Conservation (phyloP, 495 filamentous ascomycete species). For the Rusavskia elegans region DNA sequence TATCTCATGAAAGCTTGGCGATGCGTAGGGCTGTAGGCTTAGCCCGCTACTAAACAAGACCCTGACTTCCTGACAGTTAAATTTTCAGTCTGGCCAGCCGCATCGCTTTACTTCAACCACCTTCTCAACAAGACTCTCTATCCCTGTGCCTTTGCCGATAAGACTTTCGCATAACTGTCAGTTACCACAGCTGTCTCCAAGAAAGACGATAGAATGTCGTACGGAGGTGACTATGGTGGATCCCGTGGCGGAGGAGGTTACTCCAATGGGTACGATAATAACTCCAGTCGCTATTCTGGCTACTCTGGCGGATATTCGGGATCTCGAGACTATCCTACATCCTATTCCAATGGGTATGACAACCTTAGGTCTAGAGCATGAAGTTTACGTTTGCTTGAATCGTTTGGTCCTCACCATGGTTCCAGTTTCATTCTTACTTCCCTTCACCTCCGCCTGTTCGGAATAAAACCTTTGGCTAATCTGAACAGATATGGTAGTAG, state of each 20-base stretch:
- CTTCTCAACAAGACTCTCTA: too few relatives aligned
- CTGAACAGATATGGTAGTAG: background rate
- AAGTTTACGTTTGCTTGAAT: conserved; percentile 10
- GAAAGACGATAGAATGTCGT: conserved; percentile 39
- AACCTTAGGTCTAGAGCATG: conserved; percentile 15
- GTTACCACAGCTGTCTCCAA: background rate
- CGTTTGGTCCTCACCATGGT: background rate
- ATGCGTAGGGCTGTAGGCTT: too few relatives aligned
- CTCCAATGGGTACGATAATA: conserved; percentile 26
- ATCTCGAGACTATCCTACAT: conserved; percentile 14
- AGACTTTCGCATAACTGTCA: too few relatives aligned
- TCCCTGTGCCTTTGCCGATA: too few relatives aligned
- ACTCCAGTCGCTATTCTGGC: conserved; percentile 5
- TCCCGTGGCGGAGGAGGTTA: conserved; percentile 30
- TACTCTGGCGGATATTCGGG: conserved; percentile 7
- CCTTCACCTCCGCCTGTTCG: background rate
- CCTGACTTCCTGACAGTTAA: too few relatives aligned
- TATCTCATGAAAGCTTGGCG: too few relatives aligned
- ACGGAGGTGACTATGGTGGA: conserved; percentile 52
- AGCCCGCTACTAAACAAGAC: too few relatives aligned
- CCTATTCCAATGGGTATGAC: conserved; percentile 23
- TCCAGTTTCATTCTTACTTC: background rate
- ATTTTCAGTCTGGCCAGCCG: too few relatives aligned
- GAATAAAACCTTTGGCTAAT: background rate
- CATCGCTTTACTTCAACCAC: too few relatives aligned